Base-by-base conservation (phyloP, 139 green algal genomes). In the Yamagishiella unicocca region DNA sequence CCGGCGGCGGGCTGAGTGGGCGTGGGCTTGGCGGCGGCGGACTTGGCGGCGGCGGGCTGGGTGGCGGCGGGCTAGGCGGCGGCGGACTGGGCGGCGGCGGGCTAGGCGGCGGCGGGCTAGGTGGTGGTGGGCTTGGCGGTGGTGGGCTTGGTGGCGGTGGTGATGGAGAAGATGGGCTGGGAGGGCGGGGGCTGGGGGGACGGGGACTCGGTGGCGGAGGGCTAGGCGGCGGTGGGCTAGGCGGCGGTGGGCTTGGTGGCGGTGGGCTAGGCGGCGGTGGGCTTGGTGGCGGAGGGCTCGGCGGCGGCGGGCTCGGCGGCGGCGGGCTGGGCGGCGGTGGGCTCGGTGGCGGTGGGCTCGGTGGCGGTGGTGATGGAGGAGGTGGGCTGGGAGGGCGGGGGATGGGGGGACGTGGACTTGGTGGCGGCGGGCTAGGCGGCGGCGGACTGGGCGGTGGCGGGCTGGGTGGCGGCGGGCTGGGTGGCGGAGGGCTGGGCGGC, bases 191-290 rank as follows among this genome's bases (percentile, higher is more conserved):
- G 24, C 46, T 70, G n/a, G 75, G 75, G 4, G 68, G 68, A 17
- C n/a, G 33, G 1, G 46, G 46, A 29, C 17, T 46, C 7, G 74
- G 74, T 45, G 75, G 75, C 31, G 31, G 7, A 10, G 50, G 75
- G 24, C 46, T 70, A 22, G 75, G 75, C 35, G 68, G 68, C 3
- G 37, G 33, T 0, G 46, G 46, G 4, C 17, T 46, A 4, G 74
- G 74, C 19, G 74, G 74, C 31, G 25, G 10, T 2, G 74, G 74
- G 74, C 74, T 82, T 45, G 74, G 68, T 31, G 68, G 68, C 7
- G 14, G 27, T 17, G 74, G 74, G 2, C n/a, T n/a, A 21, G 74
- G 74, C 3, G 74, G 74, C 0, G 25, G 43, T 1, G 74, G 74
- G 29, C 43, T 67, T n/a, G 74, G 74, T 12, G 74, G 74, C 12